A percentile compares a stretch with the other conserved stretches of the same genome.
phyloP scores from a whole-genome alignment of 371 early-diverging fungal species.

The Haplosporangium sp. region DNA sequence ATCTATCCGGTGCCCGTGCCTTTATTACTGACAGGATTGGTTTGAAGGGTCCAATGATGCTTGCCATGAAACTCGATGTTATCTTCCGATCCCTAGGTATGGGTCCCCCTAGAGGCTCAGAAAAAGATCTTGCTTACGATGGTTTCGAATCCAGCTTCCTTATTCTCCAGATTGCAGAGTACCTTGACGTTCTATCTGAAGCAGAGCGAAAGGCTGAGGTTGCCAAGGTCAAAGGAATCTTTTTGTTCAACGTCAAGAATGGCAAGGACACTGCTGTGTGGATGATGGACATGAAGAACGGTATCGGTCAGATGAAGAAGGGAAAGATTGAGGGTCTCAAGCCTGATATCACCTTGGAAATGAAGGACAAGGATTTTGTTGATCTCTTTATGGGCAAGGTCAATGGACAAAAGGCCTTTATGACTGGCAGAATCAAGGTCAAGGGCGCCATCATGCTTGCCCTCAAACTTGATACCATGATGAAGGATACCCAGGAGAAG shows the following conservation, averaged over 20 bases:
- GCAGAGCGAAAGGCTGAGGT: slow-evolving; percentile 56
- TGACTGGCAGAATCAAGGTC: slow-evolving; percentile 87
- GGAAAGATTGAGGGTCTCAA: slow-evolving; percentile 74
- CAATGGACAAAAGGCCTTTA: slow-evolving; percentile 86
- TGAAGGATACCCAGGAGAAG: slow-evolving; percentile 56
- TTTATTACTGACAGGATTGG: slow-evolving; percentile 93
- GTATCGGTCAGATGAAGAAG: slow-evolving; percentile 63
- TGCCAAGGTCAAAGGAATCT: slow-evolving; percentile 81
- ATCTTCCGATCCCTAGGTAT: slow-evolving; percentile 52
- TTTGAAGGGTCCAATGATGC: slow-evolving; percentile 82
- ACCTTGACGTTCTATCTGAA: slow-evolving; percentile 44
- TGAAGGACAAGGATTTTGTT: slow-evolving; percentile 87
- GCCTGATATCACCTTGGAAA: slow-evolving; percentile 73
- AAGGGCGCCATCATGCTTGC: slow-evolving; percentile 88
- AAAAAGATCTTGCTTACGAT: slow-evolving; percentile 48
- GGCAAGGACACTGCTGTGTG: slow-evolving; percentile 75
- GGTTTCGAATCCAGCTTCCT: slow-evolving; percentile 52
- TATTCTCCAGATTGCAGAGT: slow-evolving; percentile 50
- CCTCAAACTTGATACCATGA: slow-evolving; percentile 69
- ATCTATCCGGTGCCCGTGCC: slow-evolving; percentile 81
- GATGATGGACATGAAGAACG: slow-evolving; percentile 83
- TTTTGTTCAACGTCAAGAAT: slow-evolving; percentile 86
- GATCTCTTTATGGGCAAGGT: slow-evolving; percentile 86
- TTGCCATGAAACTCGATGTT: slow-evolving; percentile 70
- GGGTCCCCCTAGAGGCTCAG: slow-evolving; percentile 51